Base-by-base conservation (phyloP, 106 monocot species). In the Amphibolis antarctica region DNA sequence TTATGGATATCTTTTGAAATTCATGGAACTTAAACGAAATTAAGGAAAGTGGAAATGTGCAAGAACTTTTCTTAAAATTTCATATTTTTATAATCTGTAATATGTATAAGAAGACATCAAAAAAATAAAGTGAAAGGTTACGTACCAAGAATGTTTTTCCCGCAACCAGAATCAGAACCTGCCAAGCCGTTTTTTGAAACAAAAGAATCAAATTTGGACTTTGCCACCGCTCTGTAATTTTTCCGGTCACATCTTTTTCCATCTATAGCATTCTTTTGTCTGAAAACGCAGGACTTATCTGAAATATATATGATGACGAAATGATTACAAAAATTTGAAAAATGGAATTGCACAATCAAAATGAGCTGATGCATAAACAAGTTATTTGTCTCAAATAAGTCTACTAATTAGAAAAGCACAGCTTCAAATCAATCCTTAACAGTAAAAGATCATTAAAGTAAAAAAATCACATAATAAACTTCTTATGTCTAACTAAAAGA, bases 211-310 rank as follows among this genome's bases (percentile, higher is more conserved):
- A 73, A 80, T 54, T 80, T 86, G 49, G 71, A 62, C 71, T 73
- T 86, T 18, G 55, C 45, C 47, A 68, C 25, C 47, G 62, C 42
- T 65, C 75, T 81, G 0, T 74, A n/a, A 46, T 47, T 62, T 69
- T 71, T 88, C 49, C 70, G 78, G 28, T 88, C 88, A 58, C 54
- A 70, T 76, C 61, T 75, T 63, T 78, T 81, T 63, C 76, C 72
- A 69, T 88, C 83, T 46, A 49, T 62, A 57, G 69, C n/a, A 52
- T 71, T 69, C 69, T 81, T 88, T 31, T 76, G 75, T 60, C 65
- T 81, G 21, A 76, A 44, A 4, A 44, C 27, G 28, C 70, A 80
- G 13, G 49, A 57, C 73, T 78, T 80, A 20, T 86, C 83, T 86
- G 77, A 52, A 50, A 56, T 59, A 5, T 31, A 58, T n/a, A 36